A percentile compares a stretch with the other conserved stretches of the same genome.
These are phyloP conservation scores for Lecanicillium sp. DNA, from an alignment of 2,329 filamentous ascomycete species.

Conservation along the genomic window DNA sequence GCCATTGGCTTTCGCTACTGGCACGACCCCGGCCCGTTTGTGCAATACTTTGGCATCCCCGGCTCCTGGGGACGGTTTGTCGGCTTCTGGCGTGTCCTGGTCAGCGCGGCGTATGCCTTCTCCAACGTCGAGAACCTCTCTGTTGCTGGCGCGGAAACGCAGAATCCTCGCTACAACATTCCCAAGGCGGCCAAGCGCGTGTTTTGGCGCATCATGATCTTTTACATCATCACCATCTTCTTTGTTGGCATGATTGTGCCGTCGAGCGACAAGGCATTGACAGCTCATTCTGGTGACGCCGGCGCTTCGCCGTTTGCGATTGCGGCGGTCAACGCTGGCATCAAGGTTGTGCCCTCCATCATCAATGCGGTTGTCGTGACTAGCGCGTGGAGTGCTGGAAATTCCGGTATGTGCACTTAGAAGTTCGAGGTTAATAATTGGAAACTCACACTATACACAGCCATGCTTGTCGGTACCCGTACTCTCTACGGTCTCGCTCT, in stretches of 20 bases:
- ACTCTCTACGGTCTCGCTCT: conserved; percentile 56
- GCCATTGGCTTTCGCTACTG: conserved; percentile 57
- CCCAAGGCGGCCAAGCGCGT: conserved; percentile 45
- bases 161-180: conserved; percentile 38
- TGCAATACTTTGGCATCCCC: conserved; percentile 36
- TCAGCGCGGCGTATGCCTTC: conserved; percentile 36
- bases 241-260: conserved; percentile 43
- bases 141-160: conserved; percentile 43
- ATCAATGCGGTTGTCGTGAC: conserved; percentile 41
- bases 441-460: no score
- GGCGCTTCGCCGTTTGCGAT: conserved; percentile 43
- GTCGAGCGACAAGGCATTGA: conserved; percentile 25
- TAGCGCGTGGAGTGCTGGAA: conserved; percentile 13
- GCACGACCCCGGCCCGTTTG: conserved; percentile 48
- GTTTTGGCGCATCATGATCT: conserved; percentile 45
- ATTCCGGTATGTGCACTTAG: conserved; percentile 10
- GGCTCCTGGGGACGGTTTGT: conserved; percentile 45
- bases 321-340: conserved; percentile 41
- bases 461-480: conserved; percentile 37
- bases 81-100: conserved; percentile 25
- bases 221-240: conserved; percentile 45
- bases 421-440: no score
- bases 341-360: conserved; percentile 41
- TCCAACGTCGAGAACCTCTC: conserved; percentile 45
- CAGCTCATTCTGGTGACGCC: conserved; percentile 27